phyloP scores from a whole-genome alignment of 768 basidiomycete species.

The Mycena sanguinolenta region DNA sequence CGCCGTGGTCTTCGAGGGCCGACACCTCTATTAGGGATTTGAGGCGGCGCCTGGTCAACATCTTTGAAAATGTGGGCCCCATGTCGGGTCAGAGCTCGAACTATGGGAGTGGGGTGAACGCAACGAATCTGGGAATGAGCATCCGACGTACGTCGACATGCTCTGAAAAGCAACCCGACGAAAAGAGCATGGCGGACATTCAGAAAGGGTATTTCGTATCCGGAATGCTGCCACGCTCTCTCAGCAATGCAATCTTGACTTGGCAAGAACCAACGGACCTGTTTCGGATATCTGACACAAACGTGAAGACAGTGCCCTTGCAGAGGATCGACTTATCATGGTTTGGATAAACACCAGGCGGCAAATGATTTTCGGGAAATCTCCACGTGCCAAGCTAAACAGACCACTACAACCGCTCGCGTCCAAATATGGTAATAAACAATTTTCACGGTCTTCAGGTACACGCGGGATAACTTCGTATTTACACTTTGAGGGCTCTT shows the following conservation, averaged over 20 bases:
- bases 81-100: conserved; percentile 51
- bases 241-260: background rate
- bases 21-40: conserved; percentile 33
- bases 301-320: conserved; percentile 13
- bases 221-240: conserved; percentile 3
- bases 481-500: background rate
- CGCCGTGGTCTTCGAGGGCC: conserved; percentile 47
- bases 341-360: no score
- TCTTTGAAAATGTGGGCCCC: conserved; percentile 70
- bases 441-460: background rate
- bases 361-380: no score
- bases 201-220: background rate
- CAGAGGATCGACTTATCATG: conserved; percentile 6
- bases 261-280: conserved; percentile 9
- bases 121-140: background rate
- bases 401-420: conserved; percentile 22
- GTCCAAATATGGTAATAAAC: conserved; percentile 19
- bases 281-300: conserved; percentile 13
- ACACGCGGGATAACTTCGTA: background rate
- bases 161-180: conserved; percentile 17
- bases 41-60: conserved; percentile 50
- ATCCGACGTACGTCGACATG: conserved; percentile 21
- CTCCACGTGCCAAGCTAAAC: background rate
- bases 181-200: conserved; percentile 5
- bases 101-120: conserved; percentile 25